Conservation (phyloP, 2,329 filamentous ascomycete genomes). For the Microcyclosporella mali region DNA sequence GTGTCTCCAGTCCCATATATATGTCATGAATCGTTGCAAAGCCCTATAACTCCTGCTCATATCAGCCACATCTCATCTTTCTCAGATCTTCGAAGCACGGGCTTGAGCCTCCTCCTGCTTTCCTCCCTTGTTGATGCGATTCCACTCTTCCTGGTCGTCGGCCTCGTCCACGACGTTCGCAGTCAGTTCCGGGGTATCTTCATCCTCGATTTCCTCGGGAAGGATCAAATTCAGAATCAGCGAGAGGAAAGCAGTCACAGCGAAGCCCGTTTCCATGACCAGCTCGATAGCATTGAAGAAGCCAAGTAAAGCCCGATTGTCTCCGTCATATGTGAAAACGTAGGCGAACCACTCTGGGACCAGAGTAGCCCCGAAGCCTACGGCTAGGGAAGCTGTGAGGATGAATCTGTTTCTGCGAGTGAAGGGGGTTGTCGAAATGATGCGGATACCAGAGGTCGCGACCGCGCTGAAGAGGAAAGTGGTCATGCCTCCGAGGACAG, state of each 20-base stretch:
- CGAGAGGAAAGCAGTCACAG: slow-evolving; percentile 66
- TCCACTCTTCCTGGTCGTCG: slow-evolving; percentile 39
- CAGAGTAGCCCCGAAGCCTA: slow-evolving; percentile 57
- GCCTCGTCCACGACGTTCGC: slow-evolving; percentile 36
- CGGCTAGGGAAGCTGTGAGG: slow-evolving; percentile 64
- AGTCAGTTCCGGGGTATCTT: slow-evolving; percentile 39
- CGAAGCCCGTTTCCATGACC: slow-evolving; percentile 56
- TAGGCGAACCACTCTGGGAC: slow-evolving; percentile 40
- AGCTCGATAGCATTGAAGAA: slow-evolving; percentile 62
- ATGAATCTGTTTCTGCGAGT: slow-evolving; percentile 78
- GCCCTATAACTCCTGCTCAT: too few species aligned
- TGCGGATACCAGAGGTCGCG: slow-evolving; percentile 69
- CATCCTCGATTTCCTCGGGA: slow-evolving; percentile 69
- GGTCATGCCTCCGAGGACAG: slow-evolving; percentile 49
- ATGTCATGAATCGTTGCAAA: too few species aligned
- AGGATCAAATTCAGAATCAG: slow-evolving; percentile 68
- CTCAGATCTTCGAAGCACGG: neutral
- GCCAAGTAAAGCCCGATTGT: slow-evolving; percentile 61
- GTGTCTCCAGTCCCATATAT: too few species aligned
- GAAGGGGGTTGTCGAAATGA: slow-evolving; percentile 65
- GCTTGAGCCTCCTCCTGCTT: neutral
- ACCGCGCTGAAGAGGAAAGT: slow-evolving; percentile 76
- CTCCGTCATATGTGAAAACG: slow-evolving; percentile 66
- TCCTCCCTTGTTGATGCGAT: slow-evolving; percentile 20
- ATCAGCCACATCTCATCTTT: too few species aligned